Percentiles rank a stretch among this genome's conserved stretches.
Evolutionary conservation across 73 alveolate species (phyloP).

Genomic region (Paramecium primaurelia): DNA sequence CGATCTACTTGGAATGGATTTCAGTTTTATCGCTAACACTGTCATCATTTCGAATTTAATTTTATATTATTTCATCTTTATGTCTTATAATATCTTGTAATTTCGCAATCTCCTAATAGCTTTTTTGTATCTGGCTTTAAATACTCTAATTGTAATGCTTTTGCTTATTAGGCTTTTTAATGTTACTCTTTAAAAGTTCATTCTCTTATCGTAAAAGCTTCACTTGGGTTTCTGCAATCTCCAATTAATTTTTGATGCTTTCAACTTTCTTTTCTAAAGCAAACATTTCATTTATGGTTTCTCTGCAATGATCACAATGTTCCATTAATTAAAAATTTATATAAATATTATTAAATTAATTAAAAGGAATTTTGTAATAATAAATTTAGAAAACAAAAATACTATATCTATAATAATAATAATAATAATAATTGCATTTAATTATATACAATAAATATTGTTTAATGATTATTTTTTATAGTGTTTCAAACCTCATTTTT

Average conservation of each 20-base stretch:
- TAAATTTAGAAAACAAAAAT: neutral
- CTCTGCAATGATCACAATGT: neutral
- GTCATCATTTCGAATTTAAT: neutral
- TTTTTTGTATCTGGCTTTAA: neutral
- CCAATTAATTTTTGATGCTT: neutral
- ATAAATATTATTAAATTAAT: neutral
- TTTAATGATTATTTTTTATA: too few species aligned
- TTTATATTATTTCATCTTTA: neutral
- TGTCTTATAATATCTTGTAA: neutral
- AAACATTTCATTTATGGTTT: neutral
- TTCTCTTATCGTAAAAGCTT: slow-evolving; percentile 25
- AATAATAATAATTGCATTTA: neutral
- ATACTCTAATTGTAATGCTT: neutral
- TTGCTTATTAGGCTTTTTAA: neutral
- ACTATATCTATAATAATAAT: too few species aligned
- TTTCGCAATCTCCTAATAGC: neutral
- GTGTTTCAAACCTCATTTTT: neutral
- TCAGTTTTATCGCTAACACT: neutral
- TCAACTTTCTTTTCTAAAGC: neutral
- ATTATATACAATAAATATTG: too few species aligned
- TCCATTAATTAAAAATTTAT: neutral
- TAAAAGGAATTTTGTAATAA: neutral
- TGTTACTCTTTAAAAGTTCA: slow-evolving; percentile 26
- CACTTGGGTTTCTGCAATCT: neutral
- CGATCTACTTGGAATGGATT: neutral